These are phyloP conservation scores for Cryptococcus neoformans DNA, from an alignment of 1,284 basidiomycete genomes.

Conservation along the genomic window DNA sequence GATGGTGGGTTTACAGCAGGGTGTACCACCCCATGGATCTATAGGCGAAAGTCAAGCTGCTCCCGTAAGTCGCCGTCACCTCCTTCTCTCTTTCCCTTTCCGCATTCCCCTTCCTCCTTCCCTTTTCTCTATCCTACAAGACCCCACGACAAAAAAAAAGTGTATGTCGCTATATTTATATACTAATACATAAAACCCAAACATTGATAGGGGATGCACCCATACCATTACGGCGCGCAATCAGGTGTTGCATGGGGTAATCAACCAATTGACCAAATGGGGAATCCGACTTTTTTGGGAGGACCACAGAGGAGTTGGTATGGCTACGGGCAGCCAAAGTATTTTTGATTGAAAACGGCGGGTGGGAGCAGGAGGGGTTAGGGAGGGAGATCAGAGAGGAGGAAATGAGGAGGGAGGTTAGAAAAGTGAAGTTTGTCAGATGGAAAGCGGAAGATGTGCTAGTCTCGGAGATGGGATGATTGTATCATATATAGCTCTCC, in stretches of 20 bases:
- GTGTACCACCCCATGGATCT: constrained; percentile 13
- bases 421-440: constrained; percentile 1
- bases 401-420: background rate
- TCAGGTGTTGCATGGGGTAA: constrained; percentile 33
- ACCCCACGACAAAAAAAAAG: background rate
- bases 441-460: constrained; percentile 2
- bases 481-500: background rate
- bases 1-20: constrained; percentile 6
- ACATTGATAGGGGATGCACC: constrained; percentile 38
- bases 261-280: constrained; percentile 36
- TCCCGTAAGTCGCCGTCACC: constrained; percentile 23
- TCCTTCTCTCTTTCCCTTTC: background rate
- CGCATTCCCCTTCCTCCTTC: too few species aligned
- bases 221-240: constrained; percentile 32
- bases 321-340: constrained; percentile 25
- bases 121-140: background rate
- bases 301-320: constrained; percentile 24
- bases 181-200: background rate
- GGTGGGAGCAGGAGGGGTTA: background rate
- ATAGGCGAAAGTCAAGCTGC: constrained; percentile 33
- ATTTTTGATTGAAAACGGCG: constrained; percentile 7
- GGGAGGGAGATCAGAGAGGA: background rate
- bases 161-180: background rate
- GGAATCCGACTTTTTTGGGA: constrained; percentile 32
- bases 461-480: background rate